phyloP scores from a whole-genome alignment of 345 rosid species.

The Odontarrhena argentea region DNA sequence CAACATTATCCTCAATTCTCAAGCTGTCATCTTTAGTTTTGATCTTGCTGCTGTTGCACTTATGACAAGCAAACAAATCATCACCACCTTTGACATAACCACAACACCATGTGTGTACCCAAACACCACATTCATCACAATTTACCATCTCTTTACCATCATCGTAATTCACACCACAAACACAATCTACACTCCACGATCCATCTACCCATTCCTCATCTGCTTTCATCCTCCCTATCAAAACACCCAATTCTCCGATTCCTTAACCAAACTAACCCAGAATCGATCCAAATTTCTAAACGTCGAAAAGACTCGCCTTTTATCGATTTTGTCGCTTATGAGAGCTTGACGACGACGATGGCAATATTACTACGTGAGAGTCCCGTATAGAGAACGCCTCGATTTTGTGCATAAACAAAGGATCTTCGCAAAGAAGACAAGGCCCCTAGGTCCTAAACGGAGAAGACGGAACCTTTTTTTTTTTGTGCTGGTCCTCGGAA shows the following conservation, averaged over 20 bases:
- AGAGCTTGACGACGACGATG: neutral
- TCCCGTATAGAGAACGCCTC: neutral
- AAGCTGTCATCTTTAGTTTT: conserved; percentile 49
- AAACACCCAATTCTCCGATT: neutral
- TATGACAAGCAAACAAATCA: conserved; percentile 77
- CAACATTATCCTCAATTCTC: conserved; percentile 48
- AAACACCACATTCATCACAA: conserved; percentile 95
- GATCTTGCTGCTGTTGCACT: conserved; percentile 71
- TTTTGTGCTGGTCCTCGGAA: no score
- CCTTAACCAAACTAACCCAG: neutral
- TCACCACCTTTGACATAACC: conserved; percentile 84
- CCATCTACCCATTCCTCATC: conserved; percentile 96
- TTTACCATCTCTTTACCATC: conserved; percentile 99
- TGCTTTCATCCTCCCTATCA: conserved; percentile 46
- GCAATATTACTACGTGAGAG: no score
- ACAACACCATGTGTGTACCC: conserved; percentile 98
- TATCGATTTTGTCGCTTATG: no score
- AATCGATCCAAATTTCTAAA: conserved; percentile 1
- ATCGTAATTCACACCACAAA: conserved; percentile 86
- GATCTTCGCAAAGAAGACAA: neutral
- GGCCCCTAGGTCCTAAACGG: no score
- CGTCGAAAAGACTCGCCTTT: neutral
- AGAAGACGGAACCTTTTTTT: no score
- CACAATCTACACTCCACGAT: conserved; percentile 97
- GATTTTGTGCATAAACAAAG: conserved; percentile 13